phyloP scores from a whole-genome alignment of 495 filamentous ascomycete genomes.

The Coniosporium apollinis region DNA sequence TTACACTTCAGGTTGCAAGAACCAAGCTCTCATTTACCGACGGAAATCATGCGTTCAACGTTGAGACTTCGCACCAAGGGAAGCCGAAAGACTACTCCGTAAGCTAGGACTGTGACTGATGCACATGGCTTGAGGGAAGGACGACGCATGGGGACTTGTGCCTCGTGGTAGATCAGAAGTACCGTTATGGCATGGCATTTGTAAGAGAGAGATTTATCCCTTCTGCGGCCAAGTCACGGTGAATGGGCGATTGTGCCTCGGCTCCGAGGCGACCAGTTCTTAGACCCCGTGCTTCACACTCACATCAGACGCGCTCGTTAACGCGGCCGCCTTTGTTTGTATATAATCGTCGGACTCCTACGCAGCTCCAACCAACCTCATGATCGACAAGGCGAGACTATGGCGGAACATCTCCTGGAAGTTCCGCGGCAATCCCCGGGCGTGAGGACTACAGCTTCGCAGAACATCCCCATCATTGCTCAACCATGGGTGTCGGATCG shows the following conservation, averaged over 20 bases:
- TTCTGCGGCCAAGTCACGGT: neutral
- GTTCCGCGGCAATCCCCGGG: neutral
- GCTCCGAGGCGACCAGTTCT: neutral
- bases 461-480: constrained; percentile 24
- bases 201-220: too few species aligned
- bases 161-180: too few species aligned
- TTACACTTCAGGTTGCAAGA: neutral
- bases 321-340: neutral
- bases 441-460: constrained; percentile 13
- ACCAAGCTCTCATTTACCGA: too few species aligned
- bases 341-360: neutral
- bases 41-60: too few species aligned
- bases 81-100: too few species aligned
- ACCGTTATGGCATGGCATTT: too few species aligned
- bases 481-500: constrained; percentile 50
- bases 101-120: too few species aligned
- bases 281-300: neutral
- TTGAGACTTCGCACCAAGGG: too few species aligned
- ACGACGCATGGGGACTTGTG: too few species aligned
- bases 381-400: neutral
- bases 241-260: neutral
- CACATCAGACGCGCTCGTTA: neutral
- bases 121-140: too few species aligned
- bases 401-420: neutral
- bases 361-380: neutral